Evolutionary conservation across 768 basidiomycete genomes (phyloP).

Genomic region (Filobasidium wieringae): DNA sequence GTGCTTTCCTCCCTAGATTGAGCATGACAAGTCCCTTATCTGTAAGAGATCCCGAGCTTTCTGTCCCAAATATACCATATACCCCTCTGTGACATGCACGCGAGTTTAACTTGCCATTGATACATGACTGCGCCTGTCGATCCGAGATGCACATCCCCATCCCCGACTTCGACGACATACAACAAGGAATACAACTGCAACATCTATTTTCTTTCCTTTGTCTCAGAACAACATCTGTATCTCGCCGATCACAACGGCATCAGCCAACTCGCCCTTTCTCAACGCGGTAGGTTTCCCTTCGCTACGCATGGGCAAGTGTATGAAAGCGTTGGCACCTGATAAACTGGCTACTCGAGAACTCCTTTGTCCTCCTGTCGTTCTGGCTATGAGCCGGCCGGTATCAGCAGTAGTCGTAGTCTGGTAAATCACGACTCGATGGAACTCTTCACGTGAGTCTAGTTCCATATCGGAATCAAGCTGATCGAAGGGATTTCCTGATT

Average conservation of each 20-base stretch:
- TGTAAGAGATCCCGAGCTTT: no score
- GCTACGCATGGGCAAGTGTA: slow-evolving; percentile 50
- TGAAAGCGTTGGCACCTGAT: slow-evolving; percentile 66
- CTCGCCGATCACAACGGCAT: slow-evolving; percentile 62
- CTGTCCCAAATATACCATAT: no score
- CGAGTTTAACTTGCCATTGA: no score
- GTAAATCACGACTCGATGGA: slow-evolving; percentile 61
- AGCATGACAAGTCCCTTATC: no score
- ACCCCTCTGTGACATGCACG: no score
- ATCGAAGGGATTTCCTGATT: no score
- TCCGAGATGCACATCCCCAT: no score
- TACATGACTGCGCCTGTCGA: no score
- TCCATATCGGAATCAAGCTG: slow-evolving; percentile 42
- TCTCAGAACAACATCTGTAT: slow-evolving; percentile 5
- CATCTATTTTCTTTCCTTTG: neutral
- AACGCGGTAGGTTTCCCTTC: slow-evolving; percentile 40
- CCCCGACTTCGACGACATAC: no score
- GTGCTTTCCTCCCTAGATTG: no score
- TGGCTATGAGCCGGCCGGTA: slow-evolving; percentile 48
- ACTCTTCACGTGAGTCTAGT: slow-evolving; percentile 65
- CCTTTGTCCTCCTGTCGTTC: slow-evolving; percentile 74
- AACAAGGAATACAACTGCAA: no score
- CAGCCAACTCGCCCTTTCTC: slow-evolving; percentile 48
- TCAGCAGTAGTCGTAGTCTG: slow-evolving; percentile 32
- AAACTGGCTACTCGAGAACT: slow-evolving; percentile 72